Conservation (phyloP, 2,329 filamentous ascomycete species). For the Penicillium sp. region DNA sequence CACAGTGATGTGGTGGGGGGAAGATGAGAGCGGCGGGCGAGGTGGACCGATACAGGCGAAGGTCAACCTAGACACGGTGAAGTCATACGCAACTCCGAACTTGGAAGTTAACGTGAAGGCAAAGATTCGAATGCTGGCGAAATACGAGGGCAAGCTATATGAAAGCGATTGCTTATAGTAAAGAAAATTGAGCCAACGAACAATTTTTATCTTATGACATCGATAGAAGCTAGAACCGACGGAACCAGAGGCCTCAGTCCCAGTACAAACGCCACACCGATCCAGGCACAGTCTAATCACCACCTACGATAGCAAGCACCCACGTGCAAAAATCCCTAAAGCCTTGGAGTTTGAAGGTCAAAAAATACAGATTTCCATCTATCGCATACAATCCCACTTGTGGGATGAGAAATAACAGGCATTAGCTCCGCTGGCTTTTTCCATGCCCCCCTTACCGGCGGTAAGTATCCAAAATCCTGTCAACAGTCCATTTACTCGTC, state of each 20-base stretch:
- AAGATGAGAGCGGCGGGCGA: slow-evolving; percentile 10
- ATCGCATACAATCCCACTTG: slow-evolving; percentile 24
- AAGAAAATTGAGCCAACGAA: background rate
- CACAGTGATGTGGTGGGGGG: slow-evolving; percentile 20
- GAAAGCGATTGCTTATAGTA: background rate
- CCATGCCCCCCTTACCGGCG: slow-evolving; percentile 20
- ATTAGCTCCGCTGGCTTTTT: slow-evolving; percentile 19
- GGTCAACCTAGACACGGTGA: slow-evolving; percentile 8
- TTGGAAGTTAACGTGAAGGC: slow-evolving; percentile 2
- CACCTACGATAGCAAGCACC: slow-evolving; percentile 1
- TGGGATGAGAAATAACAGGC: slow-evolving; percentile 24
- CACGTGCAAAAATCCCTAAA: background rate
- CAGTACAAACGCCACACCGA: slow-evolving; percentile 21
- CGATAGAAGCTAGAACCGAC: no score
- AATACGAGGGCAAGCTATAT: background rate
- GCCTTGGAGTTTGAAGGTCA: slow-evolving; percentile 5
- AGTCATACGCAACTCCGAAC: slow-evolving; percentile 7
- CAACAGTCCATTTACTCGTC: slow-evolving; percentile 34
- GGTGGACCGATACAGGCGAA: slow-evolving; percentile 22
- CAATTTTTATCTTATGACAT: slow-evolving; percentile 27
- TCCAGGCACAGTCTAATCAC: slow-evolving; percentile 14
- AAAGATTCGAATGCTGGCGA: slow-evolving; percentile 2
- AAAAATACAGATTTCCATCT: slow-evolving; percentile 28
- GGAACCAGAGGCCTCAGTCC: slow-evolving; percentile 16
- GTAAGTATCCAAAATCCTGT: slow-evolving; percentile 10